Evolutionary conservation across 352 stramenopile genomes (phyloP).

Genomic region (Phytophthora ramorum): DNA sequence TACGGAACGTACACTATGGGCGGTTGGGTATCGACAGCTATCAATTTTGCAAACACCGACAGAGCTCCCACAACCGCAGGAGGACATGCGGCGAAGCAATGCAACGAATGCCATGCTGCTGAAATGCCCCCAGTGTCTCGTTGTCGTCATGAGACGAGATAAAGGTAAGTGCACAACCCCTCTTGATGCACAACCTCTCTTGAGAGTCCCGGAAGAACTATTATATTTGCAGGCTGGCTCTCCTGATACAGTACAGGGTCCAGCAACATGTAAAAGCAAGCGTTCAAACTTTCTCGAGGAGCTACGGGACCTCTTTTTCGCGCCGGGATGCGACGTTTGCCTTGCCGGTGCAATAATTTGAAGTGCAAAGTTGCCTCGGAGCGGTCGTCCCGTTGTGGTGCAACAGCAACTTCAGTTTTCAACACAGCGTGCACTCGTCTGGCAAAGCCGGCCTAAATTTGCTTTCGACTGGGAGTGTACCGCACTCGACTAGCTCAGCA

Average conservation of each 20-base stretch:
- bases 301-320: neutral
- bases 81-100: slow-evolving; percentile 2
- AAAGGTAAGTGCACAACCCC: no score
- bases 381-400: slow-evolving; percentile 19
- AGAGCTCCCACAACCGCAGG: slow-evolving; percentile 10
- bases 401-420: slow-evolving; percentile 35
- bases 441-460: slow-evolving; percentile 28
- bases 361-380: slow-evolving; percentile 15
- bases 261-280: no score
- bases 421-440: slow-evolving; percentile 4
- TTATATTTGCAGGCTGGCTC: neutral
- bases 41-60: neutral
- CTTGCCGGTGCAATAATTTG: slow-evolving; percentile 12
- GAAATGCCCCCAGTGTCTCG: neutral
- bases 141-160: neutral
- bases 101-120: slow-evolving; percentile 2
- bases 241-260: neutral
- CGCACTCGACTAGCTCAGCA: slow-evolving; percentile 24
- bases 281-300: neutral
- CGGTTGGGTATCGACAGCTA: slow-evolving; percentile 15
- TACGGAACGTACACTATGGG: slow-evolving; percentile 17
- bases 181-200: no score
- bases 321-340: slow-evolving; percentile 24
- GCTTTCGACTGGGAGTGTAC: slow-evolving; percentile 15
- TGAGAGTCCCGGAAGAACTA: no score